These are phyloP conservation scores for Pseudocercospora fijiensis DNA, from an alignment of 2,329 filamentous ascomycete species.

Conservation along the genomic window DNA sequence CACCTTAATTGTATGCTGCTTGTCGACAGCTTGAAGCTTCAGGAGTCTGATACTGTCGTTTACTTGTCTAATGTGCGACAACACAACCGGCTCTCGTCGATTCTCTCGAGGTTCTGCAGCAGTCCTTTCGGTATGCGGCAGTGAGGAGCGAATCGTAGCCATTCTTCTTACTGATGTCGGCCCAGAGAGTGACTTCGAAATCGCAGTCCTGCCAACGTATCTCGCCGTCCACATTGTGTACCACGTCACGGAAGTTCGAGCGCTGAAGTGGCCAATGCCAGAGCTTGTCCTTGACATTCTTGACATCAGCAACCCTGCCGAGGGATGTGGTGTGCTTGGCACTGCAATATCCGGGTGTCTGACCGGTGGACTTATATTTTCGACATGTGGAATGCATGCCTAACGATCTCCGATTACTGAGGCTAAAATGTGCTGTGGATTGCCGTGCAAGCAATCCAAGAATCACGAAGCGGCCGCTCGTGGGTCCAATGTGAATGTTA, in stretches of 20 bases:
- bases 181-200: not conserved
- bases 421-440: no score
- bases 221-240: not conserved
- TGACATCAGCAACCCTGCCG: not conserved
- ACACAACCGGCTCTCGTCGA: conserved; percentile 61
- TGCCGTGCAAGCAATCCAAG: no score
- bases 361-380: no score
- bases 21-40: conserved; percentile 58
- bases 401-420: no score
- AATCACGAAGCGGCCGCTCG: no score
- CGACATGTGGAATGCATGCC: no score
- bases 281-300: not conserved
- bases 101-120: conserved; percentile 69
- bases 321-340: not conserved
- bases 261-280: not conserved
- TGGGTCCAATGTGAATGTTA: no score
- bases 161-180: conserved; percentile 24
- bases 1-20: conserved; percentile 38
- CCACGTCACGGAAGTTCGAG: not conserved
- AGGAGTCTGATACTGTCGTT: conserved; percentile 69
- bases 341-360: no score
- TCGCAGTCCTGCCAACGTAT: not conserved
- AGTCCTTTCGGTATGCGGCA: conserved; percentile 68
- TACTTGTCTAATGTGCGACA: conserved; percentile 62
- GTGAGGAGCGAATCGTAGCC: conserved; percentile 35